phyloP scores from a whole-genome alignment of 768 basidiomycete species.

The Tephrocybe sp. region DNA sequence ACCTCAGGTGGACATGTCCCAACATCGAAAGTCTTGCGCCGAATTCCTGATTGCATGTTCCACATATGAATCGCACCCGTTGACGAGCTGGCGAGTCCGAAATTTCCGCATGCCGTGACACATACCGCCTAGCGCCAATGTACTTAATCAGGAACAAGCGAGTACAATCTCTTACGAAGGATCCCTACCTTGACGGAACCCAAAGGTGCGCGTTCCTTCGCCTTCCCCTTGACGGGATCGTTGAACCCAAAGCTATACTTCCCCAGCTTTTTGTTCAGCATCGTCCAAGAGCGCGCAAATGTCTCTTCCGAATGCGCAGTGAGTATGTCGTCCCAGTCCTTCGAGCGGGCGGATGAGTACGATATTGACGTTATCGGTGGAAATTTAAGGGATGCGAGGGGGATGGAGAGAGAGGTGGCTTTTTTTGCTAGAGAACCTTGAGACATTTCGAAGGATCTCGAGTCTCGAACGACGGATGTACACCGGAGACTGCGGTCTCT shows the following conservation, averaged over 20 bases:
- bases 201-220: slow-evolving; percentile 38
- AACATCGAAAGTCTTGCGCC: slow-evolving; percentile 73
- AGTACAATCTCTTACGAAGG: not conserved
- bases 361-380: slow-evolving; percentile 78
- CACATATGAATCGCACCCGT: slow-evolving; percentile 84
- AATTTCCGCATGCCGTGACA: slow-evolving; percentile 95
- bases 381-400: slow-evolving; percentile 81
- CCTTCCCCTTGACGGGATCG: slow-evolving; percentile 49
- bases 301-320: slow-evolving; percentile 87
- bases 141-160: not conserved
- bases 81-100: slow-evolving; percentile 83
- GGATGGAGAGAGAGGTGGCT: slow-evolving; percentile 74
- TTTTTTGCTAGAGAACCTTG: slow-evolving; percentile 90
- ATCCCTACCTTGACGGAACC: slow-evolving; percentile 71
- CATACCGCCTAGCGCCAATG: slow-evolving; percentile 66
- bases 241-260: slow-evolving; percentile 67
- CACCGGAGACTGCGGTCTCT: slow-evolving; percentile 86
- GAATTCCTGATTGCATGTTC: slow-evolving; percentile 96
- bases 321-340: slow-evolving; percentile 97
- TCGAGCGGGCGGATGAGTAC: slow-evolving; percentile 76
- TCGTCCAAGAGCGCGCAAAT: slow-evolving; percentile 85
- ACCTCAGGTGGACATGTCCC: slow-evolving; percentile 62
- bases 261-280: slow-evolving; percentile 78
- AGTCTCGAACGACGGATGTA: slow-evolving; percentile 93
- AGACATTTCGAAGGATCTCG: slow-evolving; percentile 90